Evolutionary conservation across 1,284 basidiomycete species (phyloP).

Genomic region (Earliella scabrosa): DNA sequence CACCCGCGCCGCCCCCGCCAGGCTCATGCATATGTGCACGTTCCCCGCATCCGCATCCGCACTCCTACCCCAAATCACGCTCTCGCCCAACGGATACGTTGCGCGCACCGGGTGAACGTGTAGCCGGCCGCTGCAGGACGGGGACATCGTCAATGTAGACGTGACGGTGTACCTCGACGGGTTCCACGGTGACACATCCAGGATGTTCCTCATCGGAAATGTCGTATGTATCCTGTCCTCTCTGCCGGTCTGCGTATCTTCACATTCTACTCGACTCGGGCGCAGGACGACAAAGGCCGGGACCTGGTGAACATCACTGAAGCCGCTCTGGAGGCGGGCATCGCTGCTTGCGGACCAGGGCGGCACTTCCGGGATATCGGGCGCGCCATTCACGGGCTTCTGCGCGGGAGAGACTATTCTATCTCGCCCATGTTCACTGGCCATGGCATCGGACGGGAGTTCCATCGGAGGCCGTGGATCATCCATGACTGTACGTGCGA

Average conservation of each 20-base stretch:
- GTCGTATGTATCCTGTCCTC: constrained; percentile 51
- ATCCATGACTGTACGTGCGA: constrained; percentile 59
- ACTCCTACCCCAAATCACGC: too few species aligned
- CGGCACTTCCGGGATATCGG: constrained; percentile 78
- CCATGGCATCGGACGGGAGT: constrained; percentile 86
- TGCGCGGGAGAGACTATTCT: constrained; percentile 51
- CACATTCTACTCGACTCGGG: neutral
- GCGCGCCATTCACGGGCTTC: constrained; percentile 66
- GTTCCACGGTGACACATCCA: constrained; percentile 87
- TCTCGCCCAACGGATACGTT: too few species aligned
- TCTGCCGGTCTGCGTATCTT: neutral
- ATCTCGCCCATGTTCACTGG: constrained; percentile 81
- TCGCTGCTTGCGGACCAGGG: constrained; percentile 79
- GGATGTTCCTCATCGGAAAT: constrained; percentile 79
- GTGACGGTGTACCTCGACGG: constrained; percentile 80
- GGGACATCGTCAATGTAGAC: constrained; percentile 88
- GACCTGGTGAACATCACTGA: constrained; percentile 67
- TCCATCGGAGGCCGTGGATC: constrained; percentile 88
- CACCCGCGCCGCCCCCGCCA: neutral
- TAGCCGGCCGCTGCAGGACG: constrained; percentile 79
- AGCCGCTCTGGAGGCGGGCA: constrained; percentile 74
- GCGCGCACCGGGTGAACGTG: too few species aligned
- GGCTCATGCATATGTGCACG: neutral
- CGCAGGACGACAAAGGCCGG: constrained; percentile 67
- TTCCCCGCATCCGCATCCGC: neutral